Percentiles rank a stretch among this genome's conserved stretches.
Evolutionary conservation across 495 filamentous ascomycete species (phyloP).

Genomic region (Trichoderma asperelloides): DNA sequence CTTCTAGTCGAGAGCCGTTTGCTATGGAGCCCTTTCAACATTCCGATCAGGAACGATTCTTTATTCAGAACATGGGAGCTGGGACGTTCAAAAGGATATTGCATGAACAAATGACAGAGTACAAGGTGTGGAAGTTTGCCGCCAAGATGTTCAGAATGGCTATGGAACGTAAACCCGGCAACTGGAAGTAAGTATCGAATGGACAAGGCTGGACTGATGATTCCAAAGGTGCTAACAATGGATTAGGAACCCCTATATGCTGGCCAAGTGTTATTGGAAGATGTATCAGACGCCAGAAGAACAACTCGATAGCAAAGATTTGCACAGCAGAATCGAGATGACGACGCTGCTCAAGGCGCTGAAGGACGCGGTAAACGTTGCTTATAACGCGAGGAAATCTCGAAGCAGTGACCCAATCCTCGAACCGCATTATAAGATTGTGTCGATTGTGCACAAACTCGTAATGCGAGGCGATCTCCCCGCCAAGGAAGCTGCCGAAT

Average conservation of each 20-base stretch:
- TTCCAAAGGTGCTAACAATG: neutral
- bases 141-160: slow-evolving; percentile 70
- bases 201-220: neutral
- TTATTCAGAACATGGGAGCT: slow-evolving; percentile 53
- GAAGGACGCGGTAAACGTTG: slow-evolving; percentile 12
- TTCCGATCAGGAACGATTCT: slow-evolving; percentile 65
- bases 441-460: slow-evolving; percentile 79
- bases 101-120: slow-evolving; percentile 63
- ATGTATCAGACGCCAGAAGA: slow-evolving; percentile 61
- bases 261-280: slow-evolving; percentile 93
- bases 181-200: slow-evolving; percentile 64
- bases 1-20: slow-evolving; percentile 83
- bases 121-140: slow-evolving; percentile 81
- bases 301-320: slow-evolving; percentile 37
- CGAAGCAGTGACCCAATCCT: slow-evolving; percentile 79
- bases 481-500: slow-evolving; percentile 31
- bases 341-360: slow-evolving; percentile 50
- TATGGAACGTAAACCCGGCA: slow-evolving; percentile 61
- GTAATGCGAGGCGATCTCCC: slow-evolving; percentile 42
- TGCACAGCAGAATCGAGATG: slow-evolving; percentile 34
- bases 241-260: slow-evolving; percentile 70
- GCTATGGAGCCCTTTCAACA: slow-evolving; percentile 78
- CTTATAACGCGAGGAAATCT: slow-evolving; percentile 70
- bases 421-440: slow-evolving; percentile 93
- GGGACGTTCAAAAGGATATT: slow-evolving; percentile 68